phyloP scores from a whole-genome alignment of 2,329 filamentous ascomycete species.

The Chaetomiaceae sp. region DNA sequence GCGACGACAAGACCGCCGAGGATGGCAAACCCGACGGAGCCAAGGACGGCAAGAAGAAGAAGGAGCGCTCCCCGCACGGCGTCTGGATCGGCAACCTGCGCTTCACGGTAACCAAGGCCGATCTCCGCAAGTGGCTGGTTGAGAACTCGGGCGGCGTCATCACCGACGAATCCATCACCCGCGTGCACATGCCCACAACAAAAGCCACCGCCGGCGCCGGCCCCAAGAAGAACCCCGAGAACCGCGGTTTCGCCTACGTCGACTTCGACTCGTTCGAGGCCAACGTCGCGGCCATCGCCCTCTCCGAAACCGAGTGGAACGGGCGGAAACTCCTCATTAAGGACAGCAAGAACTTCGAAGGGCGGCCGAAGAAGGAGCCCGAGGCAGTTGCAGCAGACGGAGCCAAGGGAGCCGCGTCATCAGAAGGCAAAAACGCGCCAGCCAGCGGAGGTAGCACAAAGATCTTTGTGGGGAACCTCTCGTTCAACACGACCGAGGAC shows the following conservation, averaged over 20 bases:
- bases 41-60: slow-evolving; percentile 40
- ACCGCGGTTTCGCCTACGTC: slow-evolving; percentile 95
- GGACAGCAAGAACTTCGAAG: slow-evolving; percentile 83
- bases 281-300: slow-evolving; percentile 70
- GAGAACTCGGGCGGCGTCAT: slow-evolving; percentile 64
- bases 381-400: slow-evolving; percentile 26
- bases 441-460: slow-evolving; percentile 52
- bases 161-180: slow-evolving; percentile 68
- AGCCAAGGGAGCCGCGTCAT: slow-evolving; percentile 30
- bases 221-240: slow-evolving; percentile 51
- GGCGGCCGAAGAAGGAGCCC: slow-evolving; percentile 67
- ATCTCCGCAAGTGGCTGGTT: slow-evolving; percentile 76
- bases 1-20: slow-evolving; percentile 32
- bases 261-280: slow-evolving; percentile 73
- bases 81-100: slow-evolving; percentile 96
- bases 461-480: slow-evolving; percentile 87
- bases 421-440: slow-evolving; percentile 16
- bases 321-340: slow-evolving; percentile 89
- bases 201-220: slow-evolving; percentile 33
- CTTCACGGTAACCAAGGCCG: slow-evolving; percentile 71
- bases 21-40: slow-evolving; percentile 33
- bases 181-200: slow-evolving; percentile 71
- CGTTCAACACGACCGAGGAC: slow-evolving; percentile 77
- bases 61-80: slow-evolving; percentile 70
- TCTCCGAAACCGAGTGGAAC: slow-evolving; percentile 77